Conservation (phyloP, 306 rosid species). For the apple (Malus domestica) region ASM211411v1 NC_041803.1:9760501-9761000, state of each 20-base stretch:
- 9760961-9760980: too few species aligned
- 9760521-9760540: conserved; percentile 92
- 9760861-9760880: too few species aligned
- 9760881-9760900: too few species aligned
- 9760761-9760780: conserved; percentile 1
- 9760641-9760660: conserved; percentile 70
- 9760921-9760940: too few species aligned
- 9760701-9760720: conserved; percentile 77
- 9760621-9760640: conserved; percentile 80
- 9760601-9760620: conserved; percentile 62
- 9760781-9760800: not conserved
- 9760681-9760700: conserved; percentile 80
- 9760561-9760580: conserved; percentile 65
- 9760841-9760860: too few species aligned
- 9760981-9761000: too few species aligned
- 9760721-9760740: conserved; percentile 61
- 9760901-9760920: too few species aligned
- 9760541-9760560: conserved; percentile 83
- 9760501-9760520: conserved; percentile 77
- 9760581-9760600: conserved; percentile 64
- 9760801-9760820: not conserved
- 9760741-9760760: conserved; percentile 35
- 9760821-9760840: too few species aligned
- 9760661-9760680: conserved; percentile 74
- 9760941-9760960: too few species aligned